Percentiles rank a stretch among this genome's conserved stretches.
These are phyloP conservation scores for Peniophora sp. DNA, from an alignment of 1,284 basidiomycete species.

Conservation along the genomic window DNA sequence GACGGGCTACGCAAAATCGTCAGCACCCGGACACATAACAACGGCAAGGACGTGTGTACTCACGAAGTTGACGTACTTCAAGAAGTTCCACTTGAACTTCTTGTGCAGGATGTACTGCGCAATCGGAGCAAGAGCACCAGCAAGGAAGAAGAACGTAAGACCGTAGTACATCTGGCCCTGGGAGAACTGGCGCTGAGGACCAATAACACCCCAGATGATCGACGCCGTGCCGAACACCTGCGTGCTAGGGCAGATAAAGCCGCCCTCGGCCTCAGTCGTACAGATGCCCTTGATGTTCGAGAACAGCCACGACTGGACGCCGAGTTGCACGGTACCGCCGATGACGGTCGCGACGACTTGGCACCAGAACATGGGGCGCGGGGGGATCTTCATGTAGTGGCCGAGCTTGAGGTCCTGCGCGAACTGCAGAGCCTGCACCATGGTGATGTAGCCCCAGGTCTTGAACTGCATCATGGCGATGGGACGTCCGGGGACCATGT, in stretches of 20 bases:
- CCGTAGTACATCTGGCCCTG: constrained; percentile 28
- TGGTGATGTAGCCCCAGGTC: constrained; percentile 38
- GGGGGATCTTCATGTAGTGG: constrained; percentile 41
- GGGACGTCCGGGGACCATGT: constrained; percentile 37
- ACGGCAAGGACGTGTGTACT: neutral
- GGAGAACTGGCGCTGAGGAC: constrained; percentile 39
- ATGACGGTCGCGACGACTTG: constrained; percentile 39
- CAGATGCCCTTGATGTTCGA: constrained; percentile 37
- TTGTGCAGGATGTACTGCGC: constrained; percentile 27
- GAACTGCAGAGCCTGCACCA: constrained; percentile 35
- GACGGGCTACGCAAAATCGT: constrained; percentile 27
- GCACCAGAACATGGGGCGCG: constrained; percentile 34
- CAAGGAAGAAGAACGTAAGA: constrained; percentile 43
- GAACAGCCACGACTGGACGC: constrained; percentile 39
- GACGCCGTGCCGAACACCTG: constrained; percentile 29
- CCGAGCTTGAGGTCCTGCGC: constrained; percentile 38
- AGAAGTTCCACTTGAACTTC: constrained; percentile 18
- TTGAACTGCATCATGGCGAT: constrained; percentile 56
- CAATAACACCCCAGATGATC: constrained; percentile 42
- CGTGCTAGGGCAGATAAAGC: constrained; percentile 27
- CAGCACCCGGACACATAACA: neutral
- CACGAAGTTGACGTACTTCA: constrained; percentile 19
- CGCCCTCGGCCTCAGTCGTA: constrained; percentile 19
- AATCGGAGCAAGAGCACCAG: constrained; percentile 39
- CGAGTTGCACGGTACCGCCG: constrained; percentile 31